phyloP scores from a whole-genome alignment of 768 basidiomycete species.

The Lentinula raphanica region DNA sequence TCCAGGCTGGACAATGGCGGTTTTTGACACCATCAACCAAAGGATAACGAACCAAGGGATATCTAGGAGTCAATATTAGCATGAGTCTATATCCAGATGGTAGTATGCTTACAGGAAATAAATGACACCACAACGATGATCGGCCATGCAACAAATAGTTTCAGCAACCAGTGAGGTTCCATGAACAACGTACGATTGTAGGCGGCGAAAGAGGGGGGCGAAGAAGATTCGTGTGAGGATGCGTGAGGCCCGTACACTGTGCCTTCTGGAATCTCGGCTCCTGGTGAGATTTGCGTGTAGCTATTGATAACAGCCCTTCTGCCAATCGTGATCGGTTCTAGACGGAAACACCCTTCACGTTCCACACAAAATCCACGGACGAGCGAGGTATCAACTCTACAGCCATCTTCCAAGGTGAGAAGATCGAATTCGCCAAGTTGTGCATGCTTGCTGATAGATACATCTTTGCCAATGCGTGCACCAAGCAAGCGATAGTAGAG shows the following conservation, averaged over 20 bases:
- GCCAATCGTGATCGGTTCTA: conserved; percentile 34
- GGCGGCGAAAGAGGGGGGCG: conserved; percentile 30
- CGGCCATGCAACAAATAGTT: conserved; percentile 34
- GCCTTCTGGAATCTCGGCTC: conserved; percentile 28
- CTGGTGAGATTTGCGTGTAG: conserved; percentile 39
- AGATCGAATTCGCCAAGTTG: conserved; percentile 41
- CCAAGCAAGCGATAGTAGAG: conserved; percentile 43
- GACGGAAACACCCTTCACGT: conserved; percentile 37
- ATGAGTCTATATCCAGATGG: background rate
- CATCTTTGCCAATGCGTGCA: conserved; percentile 36
- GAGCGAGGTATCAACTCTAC: conserved; percentile 34
- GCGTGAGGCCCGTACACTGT: conserved; percentile 42
- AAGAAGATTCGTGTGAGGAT: conserved; percentile 35
- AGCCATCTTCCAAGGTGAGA: conserved; percentile 37
- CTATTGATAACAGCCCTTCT: conserved; percentile 35
- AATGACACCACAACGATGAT: conserved; percentile 30
- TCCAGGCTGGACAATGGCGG: conserved; percentile 18
- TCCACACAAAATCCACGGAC: conserved; percentile 43
- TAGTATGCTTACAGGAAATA: conserved; percentile 25
- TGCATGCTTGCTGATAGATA: conserved; percentile 32
- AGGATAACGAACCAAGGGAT: conserved; percentile 38
- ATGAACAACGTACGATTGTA: conserved; percentile 33
- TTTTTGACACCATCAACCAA: conserved; percentile 33
- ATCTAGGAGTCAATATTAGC: conserved; percentile 19
- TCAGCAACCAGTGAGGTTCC: conserved; percentile 27